Percentiles rank a stretch among this genome's conserved stretches.
phyloP scores from a whole-genome alignment of 192 early-diverging fungal species.

The Entomortierella lignicola region DNA sequence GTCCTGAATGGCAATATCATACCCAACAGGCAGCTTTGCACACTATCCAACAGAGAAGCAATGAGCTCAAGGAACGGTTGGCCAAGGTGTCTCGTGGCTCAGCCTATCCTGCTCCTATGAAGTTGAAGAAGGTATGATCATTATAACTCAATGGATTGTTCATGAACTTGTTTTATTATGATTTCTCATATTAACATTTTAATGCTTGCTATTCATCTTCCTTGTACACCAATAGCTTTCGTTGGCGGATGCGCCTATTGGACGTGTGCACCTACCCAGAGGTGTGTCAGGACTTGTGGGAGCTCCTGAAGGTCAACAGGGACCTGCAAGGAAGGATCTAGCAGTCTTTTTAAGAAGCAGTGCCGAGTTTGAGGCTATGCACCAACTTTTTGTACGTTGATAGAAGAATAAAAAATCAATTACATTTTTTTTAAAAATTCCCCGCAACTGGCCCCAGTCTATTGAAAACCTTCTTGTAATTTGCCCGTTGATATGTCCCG shows the following conservation, averaged over 20 bases:
- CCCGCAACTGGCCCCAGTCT: conserved; percentile 28
- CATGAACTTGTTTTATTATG: not conserved
- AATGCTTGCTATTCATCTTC: not conserved
- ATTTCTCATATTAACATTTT: not conserved
- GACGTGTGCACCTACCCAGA: conserved; percentile 35
- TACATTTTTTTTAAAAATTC: conserved; percentile 15
- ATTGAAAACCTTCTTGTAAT: not conserved
- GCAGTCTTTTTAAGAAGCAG: conserved; percentile 39
- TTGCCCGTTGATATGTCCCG: conserved; percentile 32
- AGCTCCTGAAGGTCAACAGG: conserved; percentile 17
- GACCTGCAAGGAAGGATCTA: conserved; percentile 26
- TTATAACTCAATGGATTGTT: not conserved
- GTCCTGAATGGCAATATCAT: conserved; percentile 67
- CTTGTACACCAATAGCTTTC: conserved; percentile 25
- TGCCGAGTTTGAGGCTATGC: conserved; percentile 51
- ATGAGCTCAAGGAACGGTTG: conserved; percentile 57
- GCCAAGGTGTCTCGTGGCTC: conserved; percentile 38
- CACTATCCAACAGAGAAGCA: conserved; percentile 64
- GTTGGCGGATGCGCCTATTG: conserved; percentile 39
- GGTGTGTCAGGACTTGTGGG: conserved; percentile 41
- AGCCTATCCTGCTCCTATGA: conserved; percentile 10
- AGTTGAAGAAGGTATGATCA: conserved; percentile 39
- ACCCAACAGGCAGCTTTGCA: conserved; percentile 64
- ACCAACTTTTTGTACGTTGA: conserved; percentile 45
- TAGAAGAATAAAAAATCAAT: not conserved